These are phyloP conservation scores for Lepidium aucheri DNA, from an alignment of 345 rosid species.

Conservation along the genomic window DNA sequence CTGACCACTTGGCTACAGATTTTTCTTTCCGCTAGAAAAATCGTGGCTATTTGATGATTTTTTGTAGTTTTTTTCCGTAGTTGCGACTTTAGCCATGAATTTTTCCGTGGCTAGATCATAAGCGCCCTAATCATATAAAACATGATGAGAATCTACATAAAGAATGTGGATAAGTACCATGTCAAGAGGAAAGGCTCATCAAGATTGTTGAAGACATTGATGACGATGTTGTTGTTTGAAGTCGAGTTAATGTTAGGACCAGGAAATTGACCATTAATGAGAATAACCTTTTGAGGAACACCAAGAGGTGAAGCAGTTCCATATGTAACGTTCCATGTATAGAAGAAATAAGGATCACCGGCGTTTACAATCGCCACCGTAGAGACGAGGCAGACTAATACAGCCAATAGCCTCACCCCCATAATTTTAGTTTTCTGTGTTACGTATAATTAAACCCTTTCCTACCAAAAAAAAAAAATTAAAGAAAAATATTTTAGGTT, in stretches of 20 bases:
- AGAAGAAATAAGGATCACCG: slow-evolving; percentile 56
- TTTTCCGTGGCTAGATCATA: too few relatives aligned
- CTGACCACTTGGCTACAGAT: too few relatives aligned
- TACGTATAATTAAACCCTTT: slow-evolving; percentile 29
- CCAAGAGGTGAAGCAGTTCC: slow-evolving; percentile 37
- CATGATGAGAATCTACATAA: not conserved
- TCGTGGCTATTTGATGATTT: too few relatives aligned
- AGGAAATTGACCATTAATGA: slow-evolving; percentile 65
- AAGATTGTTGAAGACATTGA: slow-evolving; percentile 68
- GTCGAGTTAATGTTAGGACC: slow-evolving; percentile 78
- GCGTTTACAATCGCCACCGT: slow-evolving; percentile 31
- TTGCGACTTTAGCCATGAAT: too few relatives aligned
- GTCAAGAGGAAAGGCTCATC: slow-evolving; percentile 52
- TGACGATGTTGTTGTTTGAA: slow-evolving; percentile 53
- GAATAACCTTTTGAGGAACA: slow-evolving; percentile 57
- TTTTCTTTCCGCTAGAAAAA: too few relatives aligned
- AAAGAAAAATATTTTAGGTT: not conserved
- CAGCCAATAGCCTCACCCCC: slow-evolving; percentile 13
- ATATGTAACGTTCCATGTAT: slow-evolving; percentile 66
- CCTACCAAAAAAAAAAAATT: not conserved
- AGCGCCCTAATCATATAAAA: not conserved
- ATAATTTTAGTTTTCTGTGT: slow-evolving; percentile 3
- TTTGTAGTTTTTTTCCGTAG: too few relatives aligned
- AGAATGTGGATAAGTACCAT: slow-evolving; percentile 8
- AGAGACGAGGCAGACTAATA: slow-evolving; percentile 17